Percentiles rank a stretch among this genome's conserved stretches.
phyloP scores from a whole-genome alignment of 352 stramenopile species.

The Phytophthora tubulina region DNA sequence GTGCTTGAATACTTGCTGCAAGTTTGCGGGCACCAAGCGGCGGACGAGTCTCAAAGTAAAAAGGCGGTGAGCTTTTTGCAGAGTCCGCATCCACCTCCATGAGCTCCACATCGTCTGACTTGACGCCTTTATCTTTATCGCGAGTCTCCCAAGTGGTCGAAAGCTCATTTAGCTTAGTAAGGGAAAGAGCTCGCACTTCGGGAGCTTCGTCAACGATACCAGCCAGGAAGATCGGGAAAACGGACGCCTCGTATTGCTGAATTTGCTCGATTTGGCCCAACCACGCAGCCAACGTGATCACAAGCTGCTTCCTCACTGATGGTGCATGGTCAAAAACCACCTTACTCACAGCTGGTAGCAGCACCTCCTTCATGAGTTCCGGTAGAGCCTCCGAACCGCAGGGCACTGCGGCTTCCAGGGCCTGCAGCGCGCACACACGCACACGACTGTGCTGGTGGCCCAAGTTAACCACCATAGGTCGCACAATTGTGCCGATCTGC shows the following conservation, averaged over 20 bases:
- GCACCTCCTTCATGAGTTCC: constrained; percentile 81
- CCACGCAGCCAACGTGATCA: constrained; percentile 68
- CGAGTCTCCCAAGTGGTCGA: constrained; percentile 55
- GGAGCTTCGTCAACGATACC: constrained; percentile 76
- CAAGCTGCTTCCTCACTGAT: constrained; percentile 78
- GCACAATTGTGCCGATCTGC: constrained; percentile 75
- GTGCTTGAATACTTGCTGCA: constrained; percentile 51
- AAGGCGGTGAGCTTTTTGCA: constrained; percentile 35
- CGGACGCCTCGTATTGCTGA: constrained; percentile 64
- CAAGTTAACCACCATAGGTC: constrained; percentile 74
- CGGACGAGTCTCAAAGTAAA: constrained; percentile 63
- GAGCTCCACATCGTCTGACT: constrained; percentile 34
- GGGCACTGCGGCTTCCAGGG: constrained; percentile 73
- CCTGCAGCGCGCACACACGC: constrained; percentile 77
- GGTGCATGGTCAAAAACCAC: constrained; percentile 76
- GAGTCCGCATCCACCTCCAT: constrained; percentile 52
- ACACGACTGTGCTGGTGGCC: constrained; percentile 87
- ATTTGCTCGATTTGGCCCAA: constrained; percentile 62
- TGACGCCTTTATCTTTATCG: constrained; percentile 30
- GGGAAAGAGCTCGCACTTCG: constrained; percentile 57
- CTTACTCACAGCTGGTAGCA: constrained; percentile 73
- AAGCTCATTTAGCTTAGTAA: constrained; percentile 60
- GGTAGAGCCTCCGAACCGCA: constrained; percentile 72
- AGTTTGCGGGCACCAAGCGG: constrained; percentile 59
- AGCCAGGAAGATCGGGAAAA: constrained; percentile 78